Conservation (phyloP, 1,284 basidiomycete genomes). For the Neolentinus lepideus region DNA sequence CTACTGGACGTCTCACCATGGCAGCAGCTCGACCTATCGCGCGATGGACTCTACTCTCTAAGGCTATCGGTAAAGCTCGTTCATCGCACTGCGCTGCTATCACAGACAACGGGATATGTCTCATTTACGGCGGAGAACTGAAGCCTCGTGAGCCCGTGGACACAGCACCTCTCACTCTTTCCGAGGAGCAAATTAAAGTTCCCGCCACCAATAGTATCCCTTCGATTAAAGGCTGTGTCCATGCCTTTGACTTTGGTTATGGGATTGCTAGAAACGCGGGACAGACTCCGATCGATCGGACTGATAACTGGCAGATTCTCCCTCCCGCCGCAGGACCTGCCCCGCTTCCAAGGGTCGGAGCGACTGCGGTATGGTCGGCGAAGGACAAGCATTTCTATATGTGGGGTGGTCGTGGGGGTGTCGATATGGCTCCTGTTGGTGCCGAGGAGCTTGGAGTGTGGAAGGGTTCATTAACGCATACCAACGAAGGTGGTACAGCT, state of each 20-base stretch:
- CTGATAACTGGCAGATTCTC: neutral
- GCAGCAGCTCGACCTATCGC: conserved; percentile 3
- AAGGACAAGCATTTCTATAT: conserved; percentile 24
- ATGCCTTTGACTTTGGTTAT: conserved; percentile 16
- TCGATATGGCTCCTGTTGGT: conserved; percentile 27
- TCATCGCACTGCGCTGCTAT: conserved; percentile 25
- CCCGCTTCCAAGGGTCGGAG: conserved; percentile 29
- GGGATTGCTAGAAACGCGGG: neutral
- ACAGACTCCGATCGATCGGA: neutral
- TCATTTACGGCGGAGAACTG: conserved; percentile 33
- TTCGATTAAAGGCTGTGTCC: conserved; percentile 14
- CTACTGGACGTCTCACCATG: neutral
- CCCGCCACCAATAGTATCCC: neutral
- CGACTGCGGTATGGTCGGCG: conserved; percentile 20
- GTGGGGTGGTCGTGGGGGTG: conserved; percentile 37
- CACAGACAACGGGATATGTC: conserved; percentile 16
- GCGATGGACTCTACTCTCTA: conserved; percentile 16
- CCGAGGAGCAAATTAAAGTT: conserved; percentile 4
- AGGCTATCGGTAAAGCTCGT: conserved; percentile 16
- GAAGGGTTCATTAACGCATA: conserved; percentile 12
- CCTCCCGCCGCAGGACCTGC: conserved; percentile 3
- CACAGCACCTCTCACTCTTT: neutral
- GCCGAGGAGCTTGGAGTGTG: conserved; percentile 24
- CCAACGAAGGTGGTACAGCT: neutral
- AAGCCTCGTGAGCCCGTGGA: conserved; percentile 32